Percentiles rank a stretch among this genome's conserved stretches.
Evolutionary conservation across 768 basidiomycete species (phyloP).

Genomic region (Butyriboletus loyo): DNA sequence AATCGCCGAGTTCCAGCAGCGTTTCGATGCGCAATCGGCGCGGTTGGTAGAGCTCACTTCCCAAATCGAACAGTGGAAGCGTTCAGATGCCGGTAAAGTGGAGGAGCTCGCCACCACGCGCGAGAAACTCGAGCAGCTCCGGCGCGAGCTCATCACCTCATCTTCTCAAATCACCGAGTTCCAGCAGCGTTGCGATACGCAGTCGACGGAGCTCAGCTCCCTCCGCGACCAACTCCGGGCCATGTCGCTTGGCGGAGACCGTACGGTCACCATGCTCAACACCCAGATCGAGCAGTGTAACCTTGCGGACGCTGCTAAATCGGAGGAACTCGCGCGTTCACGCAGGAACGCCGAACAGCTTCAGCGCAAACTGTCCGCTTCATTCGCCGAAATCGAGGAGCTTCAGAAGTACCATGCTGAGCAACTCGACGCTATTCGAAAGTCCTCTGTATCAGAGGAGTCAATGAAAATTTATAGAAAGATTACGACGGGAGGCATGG

Average conservation of each 20-base stretch:
- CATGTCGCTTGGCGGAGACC: neutral
- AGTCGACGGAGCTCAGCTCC: neutral
- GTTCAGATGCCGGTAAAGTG: neutral
- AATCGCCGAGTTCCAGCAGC: neutral
- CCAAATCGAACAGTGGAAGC: too few relatives aligned
- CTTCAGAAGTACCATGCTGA: neutral
- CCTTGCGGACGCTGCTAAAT: neutral
- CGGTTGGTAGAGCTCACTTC: neutral
- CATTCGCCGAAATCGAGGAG: neutral
- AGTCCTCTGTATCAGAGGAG: neutral
- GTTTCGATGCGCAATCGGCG: neutral
- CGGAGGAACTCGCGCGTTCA: neutral
- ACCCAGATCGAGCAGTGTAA: neutral
- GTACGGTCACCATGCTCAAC: neutral
- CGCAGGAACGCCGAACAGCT: neutral
- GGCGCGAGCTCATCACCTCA: neutral
- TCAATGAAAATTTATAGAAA: neutral
- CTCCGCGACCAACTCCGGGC: neutral
- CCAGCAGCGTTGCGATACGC: neutral
- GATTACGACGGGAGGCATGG: constrained; percentile 1
- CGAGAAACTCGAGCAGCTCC: neutral
- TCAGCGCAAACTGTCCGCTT: neutral
- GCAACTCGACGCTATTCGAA: neutral
- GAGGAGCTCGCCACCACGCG: neutral
- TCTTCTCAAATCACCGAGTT: neutral